These are phyloP conservation scores for Penicillium sp. DNA, from an alignment of 2,329 filamentous ascomycete genomes.

Conservation along the genomic window DNA sequence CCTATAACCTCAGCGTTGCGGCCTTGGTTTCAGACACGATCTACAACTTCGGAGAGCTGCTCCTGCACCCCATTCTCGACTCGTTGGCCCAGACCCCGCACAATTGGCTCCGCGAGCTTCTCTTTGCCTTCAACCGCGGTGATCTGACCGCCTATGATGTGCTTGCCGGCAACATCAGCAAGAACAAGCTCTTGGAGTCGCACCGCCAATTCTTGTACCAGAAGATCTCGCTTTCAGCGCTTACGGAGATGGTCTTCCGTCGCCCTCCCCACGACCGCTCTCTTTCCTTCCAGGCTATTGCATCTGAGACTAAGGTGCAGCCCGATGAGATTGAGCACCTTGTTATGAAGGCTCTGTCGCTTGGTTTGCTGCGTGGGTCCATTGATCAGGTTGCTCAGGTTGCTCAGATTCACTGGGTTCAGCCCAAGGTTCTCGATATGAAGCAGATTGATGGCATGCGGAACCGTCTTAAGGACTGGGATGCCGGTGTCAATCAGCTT, in stretches of 20 bases:
- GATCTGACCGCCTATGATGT: slow-evolving; percentile 86
- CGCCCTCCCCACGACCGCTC: slow-evolving; percentile 92
- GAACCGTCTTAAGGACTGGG: slow-evolving; percentile 86
- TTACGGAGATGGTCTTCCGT: slow-evolving; percentile 95
- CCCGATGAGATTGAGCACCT: slow-evolving; percentile 94
- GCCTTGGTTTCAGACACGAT: slow-evolving; percentile 92
- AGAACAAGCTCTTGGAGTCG: slow-evolving; percentile 75
- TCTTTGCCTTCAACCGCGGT: slow-evolving; percentile 96
- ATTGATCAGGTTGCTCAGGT: slow-evolving; percentile 96
- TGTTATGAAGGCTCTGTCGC: slow-evolving; percentile 97
- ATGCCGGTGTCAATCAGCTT: slow-evolving; percentile 90
- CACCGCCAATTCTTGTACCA: slow-evolving; percentile 86
- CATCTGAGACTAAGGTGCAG: slow-evolving; percentile 87
- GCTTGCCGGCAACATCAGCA: slow-evolving; percentile 76
- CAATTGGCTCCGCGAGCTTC: slow-evolving; percentile 89
- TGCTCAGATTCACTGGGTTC: slow-evolving; percentile 96
- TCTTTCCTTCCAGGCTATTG: slow-evolving; percentile 88
- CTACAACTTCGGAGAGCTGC: slow-evolving; percentile 99
- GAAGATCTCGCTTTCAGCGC: slow-evolving; percentile 95
- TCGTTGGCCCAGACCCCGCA: slow-evolving; percentile 74
- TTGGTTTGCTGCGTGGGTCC: slow-evolving; percentile 84
- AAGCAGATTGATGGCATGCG: slow-evolving; percentile 94
- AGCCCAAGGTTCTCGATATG: slow-evolving; percentile 96
- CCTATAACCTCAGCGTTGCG: slow-evolving; percentile 89
- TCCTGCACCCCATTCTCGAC: slow-evolving; percentile 93